Evolutionary conservation across 2,329 filamentous ascomycete species (phyloP).

Genomic region (Colletotrichum cuscutae): DNA sequence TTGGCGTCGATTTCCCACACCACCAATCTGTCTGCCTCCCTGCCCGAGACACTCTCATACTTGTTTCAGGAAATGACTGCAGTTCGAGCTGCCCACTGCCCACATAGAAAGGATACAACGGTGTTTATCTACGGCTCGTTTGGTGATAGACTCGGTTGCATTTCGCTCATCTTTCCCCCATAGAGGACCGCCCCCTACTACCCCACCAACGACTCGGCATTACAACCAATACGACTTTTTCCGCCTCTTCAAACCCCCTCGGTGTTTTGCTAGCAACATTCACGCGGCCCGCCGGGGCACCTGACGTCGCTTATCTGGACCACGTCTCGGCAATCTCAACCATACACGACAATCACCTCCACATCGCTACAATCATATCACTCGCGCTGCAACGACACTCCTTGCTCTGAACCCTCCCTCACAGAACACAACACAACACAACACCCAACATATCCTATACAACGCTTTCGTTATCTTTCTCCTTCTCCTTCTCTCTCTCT

Average conservation of each 20-base stretch:
- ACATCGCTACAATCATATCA: background rate
- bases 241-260: background rate
- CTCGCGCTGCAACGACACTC: background rate
- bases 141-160: slow-evolving; percentile 21
- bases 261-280: background rate
- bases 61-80: slow-evolving; percentile 9
- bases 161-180: slow-evolving; percentile 13
- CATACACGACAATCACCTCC: background rate
- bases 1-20: background rate
- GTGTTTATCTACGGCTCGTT: slow-evolving; percentile 11
- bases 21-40: background rate
- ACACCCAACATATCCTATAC: background rate
- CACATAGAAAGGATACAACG: slow-evolving; percentile 19
- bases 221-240: background rate
- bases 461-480: background rate
- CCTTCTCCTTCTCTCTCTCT: background rate
- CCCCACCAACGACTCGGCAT: background rate
- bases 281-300: background rate
- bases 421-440: background rate
- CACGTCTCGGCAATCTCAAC: slow-evolving; percentile 28
- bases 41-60: background rate
- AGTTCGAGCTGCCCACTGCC: background rate
- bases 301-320: slow-evolving; percentile 27
- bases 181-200: slow-evolving; percentile 3
- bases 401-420: background rate